These are phyloP conservation scores for Alternaria burnsii DNA, from an alignment of 2,329 filamentous ascomycete species.

Conservation along the genomic window DNA sequence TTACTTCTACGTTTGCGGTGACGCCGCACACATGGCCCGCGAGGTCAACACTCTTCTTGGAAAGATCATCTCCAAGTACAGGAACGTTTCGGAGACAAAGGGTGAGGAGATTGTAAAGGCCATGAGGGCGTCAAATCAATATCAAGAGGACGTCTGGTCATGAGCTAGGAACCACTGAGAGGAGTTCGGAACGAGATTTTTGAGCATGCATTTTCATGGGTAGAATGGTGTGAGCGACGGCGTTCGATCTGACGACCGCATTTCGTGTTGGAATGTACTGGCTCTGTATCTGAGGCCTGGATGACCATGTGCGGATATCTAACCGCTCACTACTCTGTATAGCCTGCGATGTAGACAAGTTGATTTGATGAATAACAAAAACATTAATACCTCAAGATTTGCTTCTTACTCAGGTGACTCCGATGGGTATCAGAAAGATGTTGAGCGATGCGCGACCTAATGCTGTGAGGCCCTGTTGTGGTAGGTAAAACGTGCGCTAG, in stretches of 20 bases:
- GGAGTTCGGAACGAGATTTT: constrained; percentile 12
- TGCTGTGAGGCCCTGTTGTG: constrained; percentile 23
- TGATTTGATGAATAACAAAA: constrained; percentile 5
- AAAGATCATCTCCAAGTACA: constrained; percentile 85
- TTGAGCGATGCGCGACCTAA: constrained; percentile 14
- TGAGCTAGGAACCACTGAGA: constrained; percentile 34
- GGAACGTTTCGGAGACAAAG: constrained; percentile 83
- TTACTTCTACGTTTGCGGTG: constrained; percentile 98
- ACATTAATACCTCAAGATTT: background rate
- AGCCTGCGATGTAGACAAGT: background rate
- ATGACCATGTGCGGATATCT: constrained; percentile 3
- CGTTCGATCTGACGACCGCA: constrained; percentile 24
- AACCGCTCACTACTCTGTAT: constrained; percentile 6
- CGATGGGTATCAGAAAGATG: constrained; percentile 3
- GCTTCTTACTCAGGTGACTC: constrained; percentile 1
- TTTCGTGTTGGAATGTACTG: constrained; percentile 1
- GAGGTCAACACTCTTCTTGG: constrained; percentile 89
- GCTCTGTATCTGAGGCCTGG: constrained; percentile 7
- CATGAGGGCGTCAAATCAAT: constrained; percentile 93
- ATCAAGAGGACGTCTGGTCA: constrained; percentile 84
- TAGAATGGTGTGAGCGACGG: constrained; percentile 38
- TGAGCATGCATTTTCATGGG: constrained; percentile 36
- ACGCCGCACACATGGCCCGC: constrained; percentile 95
- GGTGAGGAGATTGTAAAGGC: constrained; percentile 96
- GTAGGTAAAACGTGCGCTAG: constrained; percentile 13